Base-by-base conservation (phyloP, 2,329 filamentous ascomycete species). In the Clarireedia paspali region DNA sequence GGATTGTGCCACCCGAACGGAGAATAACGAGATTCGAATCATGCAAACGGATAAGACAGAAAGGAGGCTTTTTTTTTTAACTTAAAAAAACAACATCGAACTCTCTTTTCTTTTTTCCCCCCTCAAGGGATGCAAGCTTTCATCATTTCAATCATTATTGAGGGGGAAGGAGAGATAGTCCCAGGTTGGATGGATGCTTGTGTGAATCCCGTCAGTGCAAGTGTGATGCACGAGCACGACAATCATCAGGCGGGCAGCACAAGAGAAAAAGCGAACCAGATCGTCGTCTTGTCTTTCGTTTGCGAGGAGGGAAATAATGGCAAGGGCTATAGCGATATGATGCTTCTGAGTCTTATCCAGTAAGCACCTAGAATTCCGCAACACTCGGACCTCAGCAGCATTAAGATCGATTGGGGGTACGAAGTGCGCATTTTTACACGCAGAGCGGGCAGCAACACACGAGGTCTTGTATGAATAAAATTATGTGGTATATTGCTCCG, bases 311-410 rank as follows among this genome's bases (percentile, higher is more conserved):
- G 17, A 53, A 17, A 24, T 55, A 36, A 36, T 44, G 34, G 46
- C n/a, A n/a, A 55, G 15, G 46, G 52, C 52, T 36, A 36, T 30
- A 46, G 45, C 45, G 52, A 26, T 50, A 44, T 55, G 52, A 44
- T 52, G 27, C 38, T 45, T 45, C 17, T 46, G 40, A 47, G 42
- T 54, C 52, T 34, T 42, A 20, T 9, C 52, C 36, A 44, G 36
- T 54, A 34, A 45, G 40, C 44, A 42, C 40, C n/a, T 45, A 14
- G 39, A 14, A 9, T 42, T 40, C 45, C 20, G 17, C 34, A 30
- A 42, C 50, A 47, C 53, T 55, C 52, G 46, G 55, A 54, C 45
- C 39, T 20, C 30, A 30, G 49, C 57, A 59, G 62, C 62, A 64
- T 63, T 62, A 34, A 12, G 30, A 34, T 34, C 30, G 30, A 34